phyloP scores from a whole-genome alignment of 495 filamentous ascomycete genomes.

The Penicillium coprophilum region DNA sequence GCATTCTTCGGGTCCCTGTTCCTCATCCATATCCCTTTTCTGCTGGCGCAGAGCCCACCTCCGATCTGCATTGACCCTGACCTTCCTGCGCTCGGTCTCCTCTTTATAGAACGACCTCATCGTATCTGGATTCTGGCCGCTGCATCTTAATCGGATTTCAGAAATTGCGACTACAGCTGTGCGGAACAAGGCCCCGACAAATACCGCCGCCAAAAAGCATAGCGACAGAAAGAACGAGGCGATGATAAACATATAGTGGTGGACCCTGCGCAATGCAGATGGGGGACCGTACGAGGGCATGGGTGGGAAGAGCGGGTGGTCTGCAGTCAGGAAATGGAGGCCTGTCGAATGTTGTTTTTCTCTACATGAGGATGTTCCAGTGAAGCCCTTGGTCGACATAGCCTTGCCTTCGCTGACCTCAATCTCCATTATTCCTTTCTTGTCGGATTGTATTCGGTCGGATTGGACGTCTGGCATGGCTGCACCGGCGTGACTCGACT shows the following conservation, averaged over 20 bases:
- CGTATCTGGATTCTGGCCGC: constrained; percentile 55
- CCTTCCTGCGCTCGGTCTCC: constrained; percentile 57
- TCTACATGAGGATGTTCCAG: background rate
- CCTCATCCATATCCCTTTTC: constrained; percentile 37
- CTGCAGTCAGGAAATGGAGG: background rate
- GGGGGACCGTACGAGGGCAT: constrained; percentile 81
- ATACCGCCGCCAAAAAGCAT: constrained; percentile 70
- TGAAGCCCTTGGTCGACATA: background rate
- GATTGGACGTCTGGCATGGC: background rate
- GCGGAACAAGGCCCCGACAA: constrained; percentile 67
- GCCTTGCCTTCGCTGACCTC: background rate
- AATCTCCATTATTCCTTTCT: background rate
- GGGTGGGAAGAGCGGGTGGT: constrained; percentile 83
- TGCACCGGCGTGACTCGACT: constrained; percentile 10
- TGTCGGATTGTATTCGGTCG: background rate
- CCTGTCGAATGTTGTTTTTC: constrained; percentile 5
- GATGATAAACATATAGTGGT: constrained; percentile 59
- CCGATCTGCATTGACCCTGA: constrained; percentile 55
- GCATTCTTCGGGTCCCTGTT: constrained; percentile 53
- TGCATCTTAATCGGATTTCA: constrained; percentile 48
- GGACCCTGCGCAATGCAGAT: constrained; percentile 58
- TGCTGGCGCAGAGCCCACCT: constrained; percentile 58
- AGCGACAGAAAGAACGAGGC: constrained; percentile 75
- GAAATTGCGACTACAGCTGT: constrained; percentile 53
- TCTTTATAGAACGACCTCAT: constrained; percentile 67